Evolutionary conservation across 352 stramenopile genomes (phyloP).

Genomic region (Phytophthora aleatoria): DNA sequence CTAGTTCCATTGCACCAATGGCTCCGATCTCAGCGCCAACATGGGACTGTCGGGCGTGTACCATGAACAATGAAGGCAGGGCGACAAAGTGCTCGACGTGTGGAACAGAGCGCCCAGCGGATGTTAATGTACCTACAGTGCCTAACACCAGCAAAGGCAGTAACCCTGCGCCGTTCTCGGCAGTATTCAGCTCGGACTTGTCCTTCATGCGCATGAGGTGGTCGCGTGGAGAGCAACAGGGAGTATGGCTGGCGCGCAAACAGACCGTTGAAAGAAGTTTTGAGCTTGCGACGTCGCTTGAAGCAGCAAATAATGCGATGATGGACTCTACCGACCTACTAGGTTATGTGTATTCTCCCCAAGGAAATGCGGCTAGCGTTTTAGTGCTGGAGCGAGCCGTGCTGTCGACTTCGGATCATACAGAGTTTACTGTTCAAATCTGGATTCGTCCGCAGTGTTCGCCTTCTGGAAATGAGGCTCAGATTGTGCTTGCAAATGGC

Average conservation of each 20-base stretch:
- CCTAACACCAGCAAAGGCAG: conserved; percentile 48
- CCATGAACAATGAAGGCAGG: conserved; percentile 71
- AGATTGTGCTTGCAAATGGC: conserved; percentile 66
- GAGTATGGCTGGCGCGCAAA: conserved; percentile 76
- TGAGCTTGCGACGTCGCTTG: conserved; percentile 43
- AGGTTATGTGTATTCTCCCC: conserved; percentile 60
- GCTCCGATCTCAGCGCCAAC: conserved; percentile 32
- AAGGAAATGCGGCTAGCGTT: conserved; percentile 48
- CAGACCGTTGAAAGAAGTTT: conserved; percentile 39
- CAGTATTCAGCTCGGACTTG: conserved; percentile 55
- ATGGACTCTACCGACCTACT: conserved; percentile 53
- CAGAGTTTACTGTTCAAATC: conserved; percentile 68
- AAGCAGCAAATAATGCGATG: conserved; percentile 49
- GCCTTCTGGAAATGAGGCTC: conserved; percentile 25
- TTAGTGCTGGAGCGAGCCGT: conserved; percentile 70
- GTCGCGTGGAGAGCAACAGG: conserved; percentile 83
- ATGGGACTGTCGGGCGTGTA: conserved; percentile 79
- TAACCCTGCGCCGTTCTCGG: conserved; percentile 79
- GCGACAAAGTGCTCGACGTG: conserved; percentile 76
- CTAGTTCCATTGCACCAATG: conserved; percentile 23
- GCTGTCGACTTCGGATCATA: conserved; percentile 54
- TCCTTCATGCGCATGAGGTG: conserved; percentile 83
- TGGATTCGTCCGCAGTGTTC: conserved; percentile 56
- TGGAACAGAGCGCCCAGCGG: conserved; percentile 55
- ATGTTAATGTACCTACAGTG: conserved; percentile 37